Evolutionary conservation across 257 asterid species (phyloP), one percentile per base, ranked within the genome.

Genomic region (Lithospermum erythrorhizon): DNA sequence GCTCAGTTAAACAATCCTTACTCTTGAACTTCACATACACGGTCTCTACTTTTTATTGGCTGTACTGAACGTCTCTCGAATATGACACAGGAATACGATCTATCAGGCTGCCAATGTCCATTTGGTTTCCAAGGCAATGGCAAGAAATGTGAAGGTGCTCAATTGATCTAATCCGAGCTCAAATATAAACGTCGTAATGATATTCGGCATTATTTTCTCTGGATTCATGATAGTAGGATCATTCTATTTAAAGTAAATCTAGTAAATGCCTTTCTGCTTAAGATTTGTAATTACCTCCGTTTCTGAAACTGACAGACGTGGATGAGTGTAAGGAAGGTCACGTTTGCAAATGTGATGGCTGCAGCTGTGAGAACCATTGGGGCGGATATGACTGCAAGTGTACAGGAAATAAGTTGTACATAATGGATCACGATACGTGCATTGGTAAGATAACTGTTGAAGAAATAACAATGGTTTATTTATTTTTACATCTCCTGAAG

Each of bases 91-190:
- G 94, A 82, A 53, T 74, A 79, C 8, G 80, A 81, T 59, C 61
- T 79, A 62, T 53, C 85, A 32, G 98, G 98, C 47, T 90, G 98
- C 70, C 76, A 57, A 41, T 90, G 98, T 30, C 98, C 96, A 0
- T 56, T 68, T 58, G 96, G 98, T 58, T 90, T 90, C 68, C 70
- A 23, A 1, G 96, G 96, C 18, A 93, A 90, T 71, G 96, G 98
- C 55, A 79, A 76, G 52, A 82, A 76, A 64, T 90, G 95, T 68
- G 82, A 87, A 82, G 94, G 86, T 80, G 59, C 23, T n/a, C 14
- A 35, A 35, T 35, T 37, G 19, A 8, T 41, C 18, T 45, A 45
- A 30, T 15, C 13, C 2, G 48, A 21, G 27, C 15, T 25, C 45
- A 14, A 35, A 20, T 35, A n/a, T 24, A 11, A n/a, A 61, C 11